Percentiles rank a stretch among this genome's conserved stretches.
These are phyloP conservation scores for Flaveria linearis DNA, from an alignment of 129 eudicot genomes.

Conservation along the genomic window DNA sequence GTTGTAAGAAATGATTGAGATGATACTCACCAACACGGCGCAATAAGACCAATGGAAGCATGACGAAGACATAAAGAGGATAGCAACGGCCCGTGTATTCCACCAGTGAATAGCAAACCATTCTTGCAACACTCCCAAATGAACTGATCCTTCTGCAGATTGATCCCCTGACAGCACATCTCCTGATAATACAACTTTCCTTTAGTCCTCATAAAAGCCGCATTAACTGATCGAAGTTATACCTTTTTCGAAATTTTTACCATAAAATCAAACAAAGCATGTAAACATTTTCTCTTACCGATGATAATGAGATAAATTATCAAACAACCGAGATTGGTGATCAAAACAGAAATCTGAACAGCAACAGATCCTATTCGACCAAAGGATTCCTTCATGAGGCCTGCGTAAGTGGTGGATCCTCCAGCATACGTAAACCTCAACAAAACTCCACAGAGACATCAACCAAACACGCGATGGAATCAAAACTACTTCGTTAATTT, in stretches of 20 bases:
- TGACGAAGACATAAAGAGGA: slow-evolving; percentile 60
- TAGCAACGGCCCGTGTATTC: slow-evolving; percentile 68
- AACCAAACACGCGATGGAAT: slow-evolving; percentile 63
- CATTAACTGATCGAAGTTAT: not conserved
- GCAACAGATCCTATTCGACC: slow-evolving; percentile 72
- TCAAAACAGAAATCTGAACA: slow-evolving; percentile 74
- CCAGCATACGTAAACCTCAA: slow-evolving; percentile 69
- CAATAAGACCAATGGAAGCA: slow-evolving; percentile 82
- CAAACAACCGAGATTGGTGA: slow-evolving; percentile 81
- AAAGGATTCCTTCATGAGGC: slow-evolving; percentile 84
- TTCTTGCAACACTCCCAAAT: slow-evolving; percentile 82
- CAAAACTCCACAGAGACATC: slow-evolving; percentile 74
- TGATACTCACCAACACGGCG: slow-evolving; percentile 86
- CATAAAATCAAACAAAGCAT: not conserved
- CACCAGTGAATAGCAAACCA: slow-evolving; percentile 97
- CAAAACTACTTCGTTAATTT: no score
- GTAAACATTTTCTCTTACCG: slow-evolving; percentile 49
- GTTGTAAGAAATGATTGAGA: not conserved
- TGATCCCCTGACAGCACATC: slow-evolving; percentile 83
- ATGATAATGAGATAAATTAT: slow-evolving; percentile 82
- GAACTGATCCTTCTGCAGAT: slow-evolving; percentile 50
- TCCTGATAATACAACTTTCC: slow-evolving; percentile 45
- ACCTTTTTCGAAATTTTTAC: not conserved
- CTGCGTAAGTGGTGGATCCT: slow-evolving; percentile 65
- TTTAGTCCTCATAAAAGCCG: not conserved